A percentile compares a stretch with the other conserved stretches of the same genome.
phyloP scores from a whole-genome alignment of 192 early-diverging fungal genomes.

The Rhizoclosmatium sp. region DNA sequence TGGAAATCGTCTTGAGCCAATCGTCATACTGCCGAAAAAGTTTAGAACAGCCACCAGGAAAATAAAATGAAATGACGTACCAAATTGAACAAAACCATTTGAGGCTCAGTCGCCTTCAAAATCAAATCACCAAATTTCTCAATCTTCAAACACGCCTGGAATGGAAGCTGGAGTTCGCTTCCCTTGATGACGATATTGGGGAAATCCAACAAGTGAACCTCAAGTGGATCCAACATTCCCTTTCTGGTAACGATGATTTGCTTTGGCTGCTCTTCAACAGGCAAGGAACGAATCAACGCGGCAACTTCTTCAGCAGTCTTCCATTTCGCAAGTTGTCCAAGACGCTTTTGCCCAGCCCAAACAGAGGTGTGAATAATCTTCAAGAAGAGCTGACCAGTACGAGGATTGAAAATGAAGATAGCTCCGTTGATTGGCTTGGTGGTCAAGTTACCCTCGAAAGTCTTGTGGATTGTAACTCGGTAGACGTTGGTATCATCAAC shows the following conservation, averaged over 20 bases:
- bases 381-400: conserved; percentile 97
- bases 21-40: conserved; percentile 80
- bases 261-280: conserved; percentile 99
- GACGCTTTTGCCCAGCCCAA: conserved; percentile 99
- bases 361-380: conserved; percentile 99
- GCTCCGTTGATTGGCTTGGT: conserved; percentile 99
- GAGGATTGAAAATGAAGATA: conserved; percentile 98
- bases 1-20: conserved; percentile 93
- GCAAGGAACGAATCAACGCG: conserved; percentile 96
- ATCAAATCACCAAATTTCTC: conserved; percentile 99
- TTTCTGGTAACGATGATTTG: conserved; percentile 99
- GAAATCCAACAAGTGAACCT: conserved; percentile 96
- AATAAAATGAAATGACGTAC: conserved; percentile 41
- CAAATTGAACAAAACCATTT: conserved; percentile 82
- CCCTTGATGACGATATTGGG: conserved; percentile 99
- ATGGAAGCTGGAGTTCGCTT: conserved; percentile 95
- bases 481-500: conserved; percentile 99
- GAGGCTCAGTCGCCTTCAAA: conserved; percentile 96
- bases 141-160: conserved; percentile 97
- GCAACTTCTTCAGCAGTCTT: conserved; percentile 99
- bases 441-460: conserved; percentile 98
- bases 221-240: conserved; percentile 99
- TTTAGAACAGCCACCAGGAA: conserved; percentile 8
- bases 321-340: conserved; percentile 99
- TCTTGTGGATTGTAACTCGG: conserved; percentile 99